Base-by-base conservation (phyloP, 2,329 filamentous ascomycete genomes). In the Periglandula ipomoeae region DNA sequence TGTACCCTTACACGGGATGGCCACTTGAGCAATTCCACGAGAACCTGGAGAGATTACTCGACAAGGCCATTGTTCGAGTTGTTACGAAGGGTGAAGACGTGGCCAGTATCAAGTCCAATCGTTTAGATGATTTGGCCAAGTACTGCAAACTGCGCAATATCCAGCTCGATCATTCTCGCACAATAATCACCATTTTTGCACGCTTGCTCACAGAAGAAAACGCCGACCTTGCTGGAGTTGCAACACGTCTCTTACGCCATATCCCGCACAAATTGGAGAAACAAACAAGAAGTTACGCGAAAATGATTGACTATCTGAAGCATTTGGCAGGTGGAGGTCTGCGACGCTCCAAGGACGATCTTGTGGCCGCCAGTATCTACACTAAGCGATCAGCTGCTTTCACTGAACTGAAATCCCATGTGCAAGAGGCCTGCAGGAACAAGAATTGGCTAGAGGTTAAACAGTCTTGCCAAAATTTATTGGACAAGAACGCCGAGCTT, bases 1-100 rank as follows among this genome's bases (percentile, higher is more conserved):
- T 56, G 13, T 56, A 52, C 26, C 54, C 54, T 2, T 56, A 54
- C 45, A 56, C 54, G 9, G 54, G 52, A 8, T 56, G 52, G 54
- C 52, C 44, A 4, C 23, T 48, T 9, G 50, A 49, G 8, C 46
- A 48, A 26, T 53, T 56, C 35, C 32, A 50, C 47, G 19, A 24
- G 15, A 56, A 52, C 20, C 39, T 53, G 34, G 50, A 50, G 11
- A 50, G 48, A 35, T 45, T 56, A 20, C 48, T 54, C 27, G 52
- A 54, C 46, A 56, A 54, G 39, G 30, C 42, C 22, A 50, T 56
- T n/a, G 34, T 56, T 30, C 48, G 52, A 5, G 54, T 52, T 17
- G 49, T 54, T 20, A 54, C 50, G 11, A 56, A 56, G 45, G 46
- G 37, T 6, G 54, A 56, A 35, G 42, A 51, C 19, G n/a, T 49